These are phyloP conservation scores for Holtermannia corniformis DNA, from an alignment of 768 basidiomycete species.

Conservation along the genomic window DNA sequence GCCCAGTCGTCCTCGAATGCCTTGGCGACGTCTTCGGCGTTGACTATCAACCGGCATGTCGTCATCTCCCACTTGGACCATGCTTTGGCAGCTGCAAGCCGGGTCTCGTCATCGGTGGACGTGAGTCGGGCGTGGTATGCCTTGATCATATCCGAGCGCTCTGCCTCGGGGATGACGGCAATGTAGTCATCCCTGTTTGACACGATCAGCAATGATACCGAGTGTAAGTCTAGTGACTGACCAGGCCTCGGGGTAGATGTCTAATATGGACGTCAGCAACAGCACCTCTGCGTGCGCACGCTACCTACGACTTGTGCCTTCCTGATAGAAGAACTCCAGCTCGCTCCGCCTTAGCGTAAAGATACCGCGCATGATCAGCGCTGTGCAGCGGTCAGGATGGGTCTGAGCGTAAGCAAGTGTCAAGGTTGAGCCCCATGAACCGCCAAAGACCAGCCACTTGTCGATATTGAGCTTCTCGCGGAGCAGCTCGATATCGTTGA, in stretches of 20 bases:
- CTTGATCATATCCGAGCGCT: slow-evolving; percentile 66
- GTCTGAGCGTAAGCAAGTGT: slow-evolving; percentile 76
- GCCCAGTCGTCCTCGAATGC: slow-evolving; percentile 6
- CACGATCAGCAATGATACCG: neutral
- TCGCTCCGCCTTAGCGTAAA: slow-evolving; percentile 78
- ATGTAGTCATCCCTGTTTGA: slow-evolving; percentile 69
- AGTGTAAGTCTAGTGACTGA: slow-evolving; percentile 36
- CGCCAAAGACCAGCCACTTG: slow-evolving; percentile 91
- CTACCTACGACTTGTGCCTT: slow-evolving; percentile 48
- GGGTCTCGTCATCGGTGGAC: slow-evolving; percentile 57
- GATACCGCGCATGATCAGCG: slow-evolving; percentile 70
- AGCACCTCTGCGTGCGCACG: neutral
- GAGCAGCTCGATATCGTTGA: slow-evolving; percentile 77
- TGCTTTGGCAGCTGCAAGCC: slow-evolving; percentile 64
- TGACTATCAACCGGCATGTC: slow-evolving; percentile 2
- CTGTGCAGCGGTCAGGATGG: slow-evolving; percentile 71
- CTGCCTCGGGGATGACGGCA: slow-evolving; percentile 65
- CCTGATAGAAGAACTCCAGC: slow-evolving; percentile 85
- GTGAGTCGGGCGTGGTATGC: slow-evolving; percentile 78
- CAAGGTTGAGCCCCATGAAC: slow-evolving; percentile 88
- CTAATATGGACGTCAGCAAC: slow-evolving; percentile 1
- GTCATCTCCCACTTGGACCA: slow-evolving; percentile 78
- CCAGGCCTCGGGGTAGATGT: slow-evolving; percentile 75
- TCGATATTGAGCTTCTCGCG: slow-evolving; percentile 65
- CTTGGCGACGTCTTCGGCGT: neutral